Base-by-base conservation (phyloP, 202 grass and related monocot species). In the Carex sylvatica region DNA sequence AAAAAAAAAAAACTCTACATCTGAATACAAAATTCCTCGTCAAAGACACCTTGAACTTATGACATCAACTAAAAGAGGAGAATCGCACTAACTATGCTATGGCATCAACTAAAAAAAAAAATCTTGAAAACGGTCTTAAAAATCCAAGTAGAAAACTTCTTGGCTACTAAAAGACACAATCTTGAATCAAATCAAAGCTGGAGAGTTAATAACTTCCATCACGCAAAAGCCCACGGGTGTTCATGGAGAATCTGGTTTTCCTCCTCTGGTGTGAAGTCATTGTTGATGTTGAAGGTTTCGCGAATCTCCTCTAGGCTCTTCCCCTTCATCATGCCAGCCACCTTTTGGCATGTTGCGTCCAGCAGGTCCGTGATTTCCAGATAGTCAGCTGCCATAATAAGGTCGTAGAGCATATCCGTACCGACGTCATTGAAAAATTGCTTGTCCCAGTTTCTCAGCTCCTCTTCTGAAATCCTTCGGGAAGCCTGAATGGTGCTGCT, bases 381-480 rank as follows among this genome's bases (percentile, higher is more conserved):
- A 58, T 63, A 69, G 69, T 35, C 13, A 20, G 75, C 70, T 52
- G 88, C 90, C 63, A 89, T 18, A 42, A 89, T 84, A 74, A 91
- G 15, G 23, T 55, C 75, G 75, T 82, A 91, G 86, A 91, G 84
- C 15, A 61, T 78, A 71, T 84, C 30, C 59, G 82, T 86, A 74
- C 87, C 84, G 31, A 81, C 75, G 1, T 2, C 28, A 56, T 36
- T 5, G 81, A 91, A 36, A 74, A 91, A 82, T 6, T 81, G 53
- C 42, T 51, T 33, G 74, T 91, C 81, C 81, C 76, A 89, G 9
- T 64, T 24, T 5, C 20, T 24, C 59, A 23, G 20, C 19, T 61
- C 59, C 59, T 61, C 8, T 1, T 61, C 9, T 12, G 19, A 24
- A 20, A 24, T 24, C 6, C 22, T 47, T 77, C 28, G 16, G 65